Base-by-base conservation (phyloP, 352 stramenopile genomes). In the Elongisporangium prolatum region DNA sequence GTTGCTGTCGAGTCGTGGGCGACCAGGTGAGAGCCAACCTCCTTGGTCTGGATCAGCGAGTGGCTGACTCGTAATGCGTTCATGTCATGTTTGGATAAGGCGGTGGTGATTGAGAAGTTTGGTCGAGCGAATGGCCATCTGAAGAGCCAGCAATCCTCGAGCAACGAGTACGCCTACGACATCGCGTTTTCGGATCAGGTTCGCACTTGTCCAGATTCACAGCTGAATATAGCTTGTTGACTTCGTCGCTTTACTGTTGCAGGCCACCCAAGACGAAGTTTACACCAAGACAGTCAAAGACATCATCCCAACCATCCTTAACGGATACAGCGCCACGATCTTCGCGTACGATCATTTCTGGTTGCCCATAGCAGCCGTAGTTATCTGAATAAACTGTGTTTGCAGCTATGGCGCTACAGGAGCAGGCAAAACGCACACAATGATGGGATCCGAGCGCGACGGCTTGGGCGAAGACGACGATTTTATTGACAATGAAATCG, bases 281-380 rank as follows among this genome's bases (percentile, higher is more conserved):
- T 86, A 86, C 58, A 52, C 63, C 17, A 78, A 79, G 56, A 86
- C 76, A 3, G 76, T 86, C 52, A 79, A 77, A 52, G 73, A 84
- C 48, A 80, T 84, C 28, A 66, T 86, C 16, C 76, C 76, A 3
- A 86, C 76, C 24, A 82, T 86, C n/a, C 62, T 94, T 9, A 75
- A 89, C 48, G 84, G 82, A 25, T 92, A 86, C 67, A 80, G 91
- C 57, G 81, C 77, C n/a, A 93, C 84, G 4, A 88, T 93, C 61
- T 93, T 93, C 63, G 84, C 84, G 64, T 84, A 63, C 53, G 64
- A 61, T 13, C 28, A 40, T 40, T 40, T 40, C 5, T 13, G 4
- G 8, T 40, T 5, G 28, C 28, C 5, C 28, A 6, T 40, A 14
- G 8, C 9, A 8, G 4, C 25, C 25, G 8, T 8, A 34, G 25